These are phyloP conservation scores for Lodderomyces parapsilosis DNA, from an alignment of 1,139 yeast species.

Conservation along the genomic window DNA sequence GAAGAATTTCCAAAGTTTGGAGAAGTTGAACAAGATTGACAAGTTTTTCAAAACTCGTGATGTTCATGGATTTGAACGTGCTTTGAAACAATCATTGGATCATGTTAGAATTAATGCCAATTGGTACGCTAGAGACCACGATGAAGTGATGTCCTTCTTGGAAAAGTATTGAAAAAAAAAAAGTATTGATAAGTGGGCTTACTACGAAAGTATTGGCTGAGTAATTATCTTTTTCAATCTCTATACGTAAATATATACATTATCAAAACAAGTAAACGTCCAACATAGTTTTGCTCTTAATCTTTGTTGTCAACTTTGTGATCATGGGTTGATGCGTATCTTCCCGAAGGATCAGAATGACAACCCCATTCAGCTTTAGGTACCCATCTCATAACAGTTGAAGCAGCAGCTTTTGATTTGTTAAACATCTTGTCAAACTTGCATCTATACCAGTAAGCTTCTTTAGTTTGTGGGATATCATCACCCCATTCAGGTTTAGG, in stretches of 20 bases:
- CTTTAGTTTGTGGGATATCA: constrained; percentile 95
- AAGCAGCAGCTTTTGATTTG: constrained; percentile 88
- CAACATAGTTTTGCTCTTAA: background rate
- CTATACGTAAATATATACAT: background rate
- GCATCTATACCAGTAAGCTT: constrained; percentile 98
- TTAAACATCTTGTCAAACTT: constrained; percentile 89
- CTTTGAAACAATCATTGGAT: constrained; percentile 56
- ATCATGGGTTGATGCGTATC: constrained; percentile 89
- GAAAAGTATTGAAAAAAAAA: background rate
- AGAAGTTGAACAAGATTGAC: constrained; percentile 36
- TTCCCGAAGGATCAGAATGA: constrained; percentile 97
- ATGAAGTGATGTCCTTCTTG: constrained; percentile 28
- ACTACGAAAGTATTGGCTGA: too few relatives aligned
- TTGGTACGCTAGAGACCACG: constrained; percentile 44
- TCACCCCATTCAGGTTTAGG: constrained; percentile 96
- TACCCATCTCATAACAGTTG: constrained; percentile 98
- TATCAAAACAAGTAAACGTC: background rate
- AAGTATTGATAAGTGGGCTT: too few relatives aligned
- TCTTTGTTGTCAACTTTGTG: constrained; percentile 33
- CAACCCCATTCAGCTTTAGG: constrained; percentile 99
- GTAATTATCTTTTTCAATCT: background rate
- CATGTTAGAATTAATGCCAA: constrained; percentile 45
- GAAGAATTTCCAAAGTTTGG: constrained; percentile 44
- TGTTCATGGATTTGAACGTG: constrained; percentile 60
- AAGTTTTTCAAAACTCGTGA: constrained; percentile 55